Base-by-base conservation (phyloP, 1,284 basidiomycete genomes). In the Irpex sp. region DNA sequence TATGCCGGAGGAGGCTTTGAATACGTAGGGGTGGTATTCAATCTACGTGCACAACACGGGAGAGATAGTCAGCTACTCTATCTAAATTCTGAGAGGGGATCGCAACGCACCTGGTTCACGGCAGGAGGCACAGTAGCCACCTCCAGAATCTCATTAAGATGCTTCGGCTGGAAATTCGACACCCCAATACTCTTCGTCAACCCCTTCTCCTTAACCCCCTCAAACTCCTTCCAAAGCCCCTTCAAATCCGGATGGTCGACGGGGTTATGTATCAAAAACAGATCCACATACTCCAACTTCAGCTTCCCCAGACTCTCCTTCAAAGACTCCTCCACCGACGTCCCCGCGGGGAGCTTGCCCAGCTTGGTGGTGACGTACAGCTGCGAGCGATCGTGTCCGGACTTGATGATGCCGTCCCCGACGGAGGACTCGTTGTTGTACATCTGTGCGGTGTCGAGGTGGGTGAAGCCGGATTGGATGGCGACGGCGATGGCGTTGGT, bases 1-100 rank as follows among this genome's bases (percentile, higher is more conserved):
- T 36, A 89, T 81, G 7, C 85, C 79, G 66, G 81, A 75, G 37
- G 84, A 74, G 5, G 82, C 79, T 68, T 85, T 82, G 78, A 83
- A 87, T 51, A 93, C 77, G 73, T 94, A 92, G 4, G 93, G 92
- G 72, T 96, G 92, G 63, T 87, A 85, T 73, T 95, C 92, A 62
- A 95, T 86, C 91, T 89, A 21, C 11, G 11, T 5, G 15, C 11
- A n/a, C 37, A 36, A 1, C 38, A 34, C 8, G 15, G 44, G 31
- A 31, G 31, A 34, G 1, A 34, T 34, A 0, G 31, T 34, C 31
- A 34, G 31, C 3, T 34, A 34, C 1, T 2, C 31, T 34, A 34
- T 34, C 5, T 34, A 5, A 92, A 34, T 34, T 34, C 2, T 2
- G 31, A 34, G 31, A 6, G 31, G 31, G 6, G 5, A 34, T 6